Base-by-base conservation (phyloP, 2,329 filamentous ascomycete genomes). In the Clonostachys byssicola region DNA sequence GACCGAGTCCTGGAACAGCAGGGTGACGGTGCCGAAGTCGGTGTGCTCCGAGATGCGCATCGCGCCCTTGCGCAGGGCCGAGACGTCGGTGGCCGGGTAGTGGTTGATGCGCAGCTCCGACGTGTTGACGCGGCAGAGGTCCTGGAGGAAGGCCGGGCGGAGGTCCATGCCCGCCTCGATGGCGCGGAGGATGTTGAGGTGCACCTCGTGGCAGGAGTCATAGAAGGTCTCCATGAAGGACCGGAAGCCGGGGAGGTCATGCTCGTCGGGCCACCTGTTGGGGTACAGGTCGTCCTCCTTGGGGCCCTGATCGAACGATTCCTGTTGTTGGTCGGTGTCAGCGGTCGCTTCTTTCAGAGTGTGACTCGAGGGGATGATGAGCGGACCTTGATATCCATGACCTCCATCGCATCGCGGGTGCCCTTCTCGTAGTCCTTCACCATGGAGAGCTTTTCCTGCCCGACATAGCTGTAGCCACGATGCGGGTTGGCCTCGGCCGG, bases 371-470 rank as follows among this genome's bases (percentile, higher is more conserved):
- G 16, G 2, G 17, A 6, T 8, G 13, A 23, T 16, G 14, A 34
- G 20, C 20, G 13, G 13, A 56, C 54, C 53, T 60, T 60, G 40
- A 60, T 55, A 16, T 61, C 36, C 70, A 81, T 57, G 77, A 86
- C 56, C 61, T 84, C 55, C 77, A 71, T 44, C 64, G 79, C 49
- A 75, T 85, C 62, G 80, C 20, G 77, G 14, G 43, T 51, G 34
- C 56, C 58, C 23, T 61, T 60, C 33, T 61, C 53, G 43, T 61
- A 63, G 12, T 60, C 64, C 1, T 62, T 59, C 16, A 64, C 58
- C 39, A 61, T 65, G 18, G 60, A 59, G 14, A 52, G 49, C 18
- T 60, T 60, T 45, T 64, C 60, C 36, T 61, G 59, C 33, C 62
- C 60, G n/a, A 62, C 50, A 23, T 51, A 56, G 45, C 58, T 58